phyloP scores from a whole-genome alignment of 2,329 filamentous ascomycete species.

The Alternaria sp. region DNA sequence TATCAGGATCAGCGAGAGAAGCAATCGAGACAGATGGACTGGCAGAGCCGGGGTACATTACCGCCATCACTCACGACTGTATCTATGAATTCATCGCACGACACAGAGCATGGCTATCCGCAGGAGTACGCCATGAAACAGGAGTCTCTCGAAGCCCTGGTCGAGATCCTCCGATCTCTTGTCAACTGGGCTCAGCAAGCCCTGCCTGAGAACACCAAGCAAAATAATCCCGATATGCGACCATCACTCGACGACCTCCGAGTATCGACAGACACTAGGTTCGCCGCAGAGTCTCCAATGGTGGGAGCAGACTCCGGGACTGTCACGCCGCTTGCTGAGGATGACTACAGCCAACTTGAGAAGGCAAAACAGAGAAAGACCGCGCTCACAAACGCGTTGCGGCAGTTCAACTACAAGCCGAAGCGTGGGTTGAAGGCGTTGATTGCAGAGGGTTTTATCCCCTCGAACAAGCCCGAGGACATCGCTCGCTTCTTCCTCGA shows the following conservation, averaged over 20 bases:
- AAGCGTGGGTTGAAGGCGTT: slow-evolving; percentile 90
- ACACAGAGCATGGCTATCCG: slow-evolving; percentile 75
- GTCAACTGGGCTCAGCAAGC: slow-evolving; percentile 89
- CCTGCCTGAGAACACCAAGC: slow-evolving; percentile 58
- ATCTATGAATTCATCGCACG: slow-evolving; percentile 67
- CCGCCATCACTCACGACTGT: slow-evolving; percentile 86
- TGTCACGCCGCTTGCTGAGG: slow-evolving; percentile 65
- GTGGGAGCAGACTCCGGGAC: slow-evolving; percentile 59
- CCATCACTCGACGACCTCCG: slow-evolving; percentile 68
- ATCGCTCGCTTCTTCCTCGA: slow-evolving; percentile 83
- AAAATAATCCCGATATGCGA: slow-evolving; percentile 54
- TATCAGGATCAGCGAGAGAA: slow-evolving; percentile 82
- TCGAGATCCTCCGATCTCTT: slow-evolving; percentile 86
- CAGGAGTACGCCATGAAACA: slow-evolving; percentile 93
- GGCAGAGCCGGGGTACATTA: slow-evolving; percentile 85
- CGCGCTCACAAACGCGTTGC: slow-evolving; percentile 85
- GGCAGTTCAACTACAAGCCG: slow-evolving; percentile 97
- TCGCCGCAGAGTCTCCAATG: slow-evolving; percentile 67
- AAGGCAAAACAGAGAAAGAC: slow-evolving; percentile 95
- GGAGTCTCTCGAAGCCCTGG: slow-evolving; percentile 84
- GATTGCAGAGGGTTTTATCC: slow-evolving; percentile 85
- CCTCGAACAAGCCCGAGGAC: slow-evolving; percentile 77
- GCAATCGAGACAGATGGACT: slow-evolving; percentile 70
- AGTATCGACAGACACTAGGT: slow-evolving; percentile 78
- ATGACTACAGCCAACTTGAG: slow-evolving; percentile 93